Evolutionary conservation across 495 filamentous ascomycete genomes (phyloP), one percentile per base, ranked within the genome.

Genomic region (Letharia columbiana): DNA sequence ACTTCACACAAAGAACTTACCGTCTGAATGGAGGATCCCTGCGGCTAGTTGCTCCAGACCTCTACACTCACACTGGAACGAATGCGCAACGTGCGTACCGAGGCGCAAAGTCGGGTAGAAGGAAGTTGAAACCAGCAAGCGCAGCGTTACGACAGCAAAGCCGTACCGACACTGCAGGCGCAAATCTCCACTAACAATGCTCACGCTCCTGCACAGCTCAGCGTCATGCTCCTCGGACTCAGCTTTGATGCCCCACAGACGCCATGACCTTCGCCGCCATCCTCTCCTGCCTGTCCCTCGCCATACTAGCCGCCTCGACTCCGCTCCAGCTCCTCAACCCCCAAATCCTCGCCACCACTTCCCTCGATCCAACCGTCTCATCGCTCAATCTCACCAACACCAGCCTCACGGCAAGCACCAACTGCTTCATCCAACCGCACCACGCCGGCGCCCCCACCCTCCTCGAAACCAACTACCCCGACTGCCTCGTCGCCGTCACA

Each of bases 391-490:
- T 18, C 13, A 56, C 52, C 52, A 56, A 11, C 28, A 12, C 1
- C 23, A 23, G 1, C 50, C 28, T 12, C 4, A 54, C 11, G 31
- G 4, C 52, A 13, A 35, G 31, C 11, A 35, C 52, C 17, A 5
- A 56, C 31, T 56, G 52, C 31, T 56, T 56, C 52, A 56, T 56
- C 52, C 52, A 56, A 56, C 52, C 52, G 11, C 28, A 6, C 52
- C 28, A 35, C 31, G 31, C 52, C 13, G 52, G 52, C 31, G 31
- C 52, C 52, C 52, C 52, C 28, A 33, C 7, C 52, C 52, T 56
- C 52, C 3, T 35, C 52, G 12, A 33, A 7, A 18, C 31, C 52
- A 8, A 35, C 52, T 17, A 6, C 18, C 5, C 4, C 13, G 52
- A 56, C 28, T 56, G 52, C 52, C 52, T 31, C 31, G 31, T 35